phyloP scores from a whole-genome alignment of 106 monocot species.

The Dioscorea zingiberensis region DNA sequence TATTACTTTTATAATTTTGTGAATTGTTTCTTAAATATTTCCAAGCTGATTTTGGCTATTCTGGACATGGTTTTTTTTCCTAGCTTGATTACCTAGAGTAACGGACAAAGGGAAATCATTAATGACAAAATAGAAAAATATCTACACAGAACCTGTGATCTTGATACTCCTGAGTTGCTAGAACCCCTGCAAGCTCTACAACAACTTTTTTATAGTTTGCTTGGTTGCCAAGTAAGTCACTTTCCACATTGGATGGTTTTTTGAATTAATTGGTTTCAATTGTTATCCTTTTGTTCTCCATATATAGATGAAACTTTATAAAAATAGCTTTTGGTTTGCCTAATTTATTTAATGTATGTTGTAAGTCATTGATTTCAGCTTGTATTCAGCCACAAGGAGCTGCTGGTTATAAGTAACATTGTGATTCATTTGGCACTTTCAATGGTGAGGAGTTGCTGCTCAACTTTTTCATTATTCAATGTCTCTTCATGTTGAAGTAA shows the following conservation, averaged over 20 bases:
- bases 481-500: neutral
- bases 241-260: neutral
- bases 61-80: no score
- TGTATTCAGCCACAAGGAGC: conserved; percentile 92
- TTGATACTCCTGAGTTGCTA: conserved; percentile 75
- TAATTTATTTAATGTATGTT: no score
- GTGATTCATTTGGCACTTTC: conserved; percentile 80
- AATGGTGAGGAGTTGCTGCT: conserved; percentile 38
- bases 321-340: no score
- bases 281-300: no score
- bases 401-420: conserved; percentile 61
- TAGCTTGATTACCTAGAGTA: no score
- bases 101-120: no score
- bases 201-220: conserved; percentile 73
- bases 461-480: conserved; percentile 2
- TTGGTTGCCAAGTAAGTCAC: conserved; percentile 70
- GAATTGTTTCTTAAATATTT: no score
- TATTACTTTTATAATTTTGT: no score
- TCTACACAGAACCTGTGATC: conserved; percentile 64
- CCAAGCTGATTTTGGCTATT: no score
- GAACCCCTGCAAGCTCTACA: conserved; percentile 87
- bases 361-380: conserved; percentile 6
- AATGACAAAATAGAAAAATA: neutral
- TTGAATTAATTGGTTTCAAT: neutral
- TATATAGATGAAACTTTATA: no score